Evolutionary conservation across 2,329 filamentous ascomycete species (phyloP).

Genomic region (Ceratocystis huliohia): DNA sequence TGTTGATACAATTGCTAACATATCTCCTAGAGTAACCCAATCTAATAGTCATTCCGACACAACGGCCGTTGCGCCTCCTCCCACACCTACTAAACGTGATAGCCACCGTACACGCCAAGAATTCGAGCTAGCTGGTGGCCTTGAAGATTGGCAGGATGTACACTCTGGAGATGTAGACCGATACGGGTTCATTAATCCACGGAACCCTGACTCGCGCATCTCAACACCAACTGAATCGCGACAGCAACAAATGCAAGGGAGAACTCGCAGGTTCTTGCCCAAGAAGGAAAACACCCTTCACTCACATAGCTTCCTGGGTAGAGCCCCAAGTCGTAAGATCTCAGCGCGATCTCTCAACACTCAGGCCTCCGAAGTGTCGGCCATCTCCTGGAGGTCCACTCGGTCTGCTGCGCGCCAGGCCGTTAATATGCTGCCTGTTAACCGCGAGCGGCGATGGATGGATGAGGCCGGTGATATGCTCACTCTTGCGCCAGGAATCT

Average conservation of each 20-base stretch:
- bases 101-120: slow-evolving; percentile 32
- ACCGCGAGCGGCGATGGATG: slow-evolving; percentile 47
- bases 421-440: slow-evolving; percentile 47
- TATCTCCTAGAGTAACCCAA: slow-evolving; percentile 21
- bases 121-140: slow-evolving; percentile 43
- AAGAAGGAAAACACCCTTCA: slow-evolving; percentile 28
- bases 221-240: slow-evolving; percentile 30
- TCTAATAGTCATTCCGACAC: slow-evolving; percentile 25
- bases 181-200: slow-evolving; percentile 51
- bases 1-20: slow-evolving; percentile 21
- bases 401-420: slow-evolving; percentile 45
- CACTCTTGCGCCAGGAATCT: slow-evolving; percentile 44
- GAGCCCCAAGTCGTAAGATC: slow-evolving; percentile 40
- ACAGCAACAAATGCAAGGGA: slow-evolving; percentile 22
- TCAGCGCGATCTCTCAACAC: slow-evolving; percentile 48
- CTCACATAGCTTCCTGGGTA: slow-evolving; percentile 27
- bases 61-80: slow-evolving; percentile 32
- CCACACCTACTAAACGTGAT: slow-evolving; percentile 31
- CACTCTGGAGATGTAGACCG: slow-evolving; percentile 50
- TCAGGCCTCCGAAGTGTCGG: slow-evolving; percentile 41
- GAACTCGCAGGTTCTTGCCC: slow-evolving; percentile 30
- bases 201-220: slow-evolving; percentile 29
- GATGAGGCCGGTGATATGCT: slow-evolving; percentile 58
- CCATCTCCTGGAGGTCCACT: slow-evolving; percentile 40
- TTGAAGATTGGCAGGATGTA: slow-evolving; percentile 57